Conservation (phyloP, 139 green algal genomes). For the Edaphochlamys debaryana region DNA sequence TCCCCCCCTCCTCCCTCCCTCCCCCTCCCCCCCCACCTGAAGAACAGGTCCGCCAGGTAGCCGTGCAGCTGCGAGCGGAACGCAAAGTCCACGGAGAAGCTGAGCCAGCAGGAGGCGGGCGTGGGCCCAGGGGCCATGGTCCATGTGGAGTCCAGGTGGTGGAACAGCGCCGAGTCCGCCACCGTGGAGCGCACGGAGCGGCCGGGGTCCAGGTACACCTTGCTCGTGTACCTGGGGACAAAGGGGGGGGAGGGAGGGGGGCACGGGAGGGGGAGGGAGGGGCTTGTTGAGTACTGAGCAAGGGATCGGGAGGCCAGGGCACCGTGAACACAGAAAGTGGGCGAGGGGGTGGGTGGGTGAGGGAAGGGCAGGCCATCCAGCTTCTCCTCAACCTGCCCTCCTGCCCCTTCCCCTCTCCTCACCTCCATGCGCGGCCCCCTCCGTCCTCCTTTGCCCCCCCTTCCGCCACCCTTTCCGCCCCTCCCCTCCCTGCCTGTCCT, state of each 20-base stretch:
- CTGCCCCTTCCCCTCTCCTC: no score
- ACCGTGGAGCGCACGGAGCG: slow-evolving; percentile 65
- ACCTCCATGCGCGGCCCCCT: no score
- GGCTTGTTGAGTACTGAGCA: background rate
- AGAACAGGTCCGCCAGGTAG: slow-evolving; percentile 75
- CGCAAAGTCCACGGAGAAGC: slow-evolving; percentile 89
- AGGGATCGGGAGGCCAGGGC: background rate
- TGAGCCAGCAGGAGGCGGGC: slow-evolving; percentile 74
- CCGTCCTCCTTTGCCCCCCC: no score
- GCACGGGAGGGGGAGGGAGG: no score
- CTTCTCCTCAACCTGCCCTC: no score
- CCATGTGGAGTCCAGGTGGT: slow-evolving; percentile 87
- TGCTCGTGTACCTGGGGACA: slow-evolving; percentile 78
- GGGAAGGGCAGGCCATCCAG: no score
- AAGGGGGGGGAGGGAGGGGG: background rate
- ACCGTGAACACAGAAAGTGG: background rate
- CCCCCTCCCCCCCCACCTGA: slow-evolving; percentile 34
- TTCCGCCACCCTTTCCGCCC: no score
- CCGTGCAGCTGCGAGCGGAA: slow-evolving; percentile 89
- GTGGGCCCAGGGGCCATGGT: slow-evolving; percentile 73
- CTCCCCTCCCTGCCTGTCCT: no score
- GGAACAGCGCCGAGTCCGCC: slow-evolving; percentile 82
- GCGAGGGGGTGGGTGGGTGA: background rate
- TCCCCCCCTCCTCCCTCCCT: no score
- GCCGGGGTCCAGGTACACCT: slow-evolving; percentile 71